Evolutionary conservation across 331 rosid genomes (phyloP).

Genomic region (Erythrophleum ivorense): DNA sequence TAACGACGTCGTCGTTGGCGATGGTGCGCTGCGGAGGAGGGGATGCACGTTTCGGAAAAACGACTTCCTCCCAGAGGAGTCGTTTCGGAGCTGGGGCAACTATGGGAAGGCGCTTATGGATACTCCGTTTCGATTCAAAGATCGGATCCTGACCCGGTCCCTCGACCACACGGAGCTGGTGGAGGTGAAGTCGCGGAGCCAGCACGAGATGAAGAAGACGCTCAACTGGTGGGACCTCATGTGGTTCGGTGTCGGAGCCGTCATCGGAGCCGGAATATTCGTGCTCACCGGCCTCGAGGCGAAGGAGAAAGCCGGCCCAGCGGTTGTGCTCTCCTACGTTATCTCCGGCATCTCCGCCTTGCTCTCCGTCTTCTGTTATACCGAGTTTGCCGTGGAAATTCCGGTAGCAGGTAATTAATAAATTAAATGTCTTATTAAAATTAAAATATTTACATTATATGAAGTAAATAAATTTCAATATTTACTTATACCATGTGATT

Average conservation of each 20-base stretch:
- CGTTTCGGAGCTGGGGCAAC: slow-evolving; percentile 64
- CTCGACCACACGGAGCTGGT: slow-evolving; percentile 62
- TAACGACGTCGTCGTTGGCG: not conserved
- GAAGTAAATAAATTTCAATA: too few relatives aligned
- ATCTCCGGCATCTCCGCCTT: slow-evolving; percentile 59
- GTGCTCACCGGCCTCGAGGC: slow-evolving; percentile 63
- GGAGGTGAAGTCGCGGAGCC: slow-evolving; percentile 59
- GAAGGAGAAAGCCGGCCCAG: slow-evolving; percentile 36
- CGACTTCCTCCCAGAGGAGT: slow-evolving; percentile 85
- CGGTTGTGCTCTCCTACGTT: slow-evolving; percentile 54
- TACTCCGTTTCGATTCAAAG: slow-evolving; percentile 59
- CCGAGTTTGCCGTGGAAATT: slow-evolving; percentile 64
- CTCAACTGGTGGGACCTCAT: slow-evolving; percentile 63
- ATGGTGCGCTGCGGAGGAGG: slow-evolving; percentile 46
- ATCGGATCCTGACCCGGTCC: slow-evolving; percentile 65
- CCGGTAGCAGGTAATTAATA: slow-evolving; percentile 53
- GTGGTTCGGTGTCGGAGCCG: slow-evolving; percentile 62
- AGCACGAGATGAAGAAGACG: slow-evolving; percentile 61
- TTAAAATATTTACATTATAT: not conserved
- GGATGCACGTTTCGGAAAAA: slow-evolving; percentile 52
- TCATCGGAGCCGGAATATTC: slow-evolving; percentile 59
- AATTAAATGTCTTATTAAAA: not conserved
- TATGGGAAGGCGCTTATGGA: slow-evolving; percentile 52
- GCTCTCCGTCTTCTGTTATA: slow-evolving; percentile 62
- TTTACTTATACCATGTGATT: too few relatives aligned